These are phyloP conservation scores for Chiua sp. DNA, from an alignment of 1,284 basidiomycete species.

Conservation along the genomic window DNA sequence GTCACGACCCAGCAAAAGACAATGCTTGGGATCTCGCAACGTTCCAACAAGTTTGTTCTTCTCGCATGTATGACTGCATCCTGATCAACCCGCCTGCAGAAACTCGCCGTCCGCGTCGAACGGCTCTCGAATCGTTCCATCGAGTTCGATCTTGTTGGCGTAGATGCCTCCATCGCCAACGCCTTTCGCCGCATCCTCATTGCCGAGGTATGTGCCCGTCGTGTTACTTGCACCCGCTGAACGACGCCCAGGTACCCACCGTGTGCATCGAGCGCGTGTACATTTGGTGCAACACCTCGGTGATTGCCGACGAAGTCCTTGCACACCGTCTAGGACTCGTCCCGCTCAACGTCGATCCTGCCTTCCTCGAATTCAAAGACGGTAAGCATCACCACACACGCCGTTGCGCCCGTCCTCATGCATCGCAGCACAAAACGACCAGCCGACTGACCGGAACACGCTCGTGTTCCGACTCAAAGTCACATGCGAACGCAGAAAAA, in stretches of 20 bases:
- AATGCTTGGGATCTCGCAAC: constrained; percentile 80
- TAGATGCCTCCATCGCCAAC: constrained; percentile 97
- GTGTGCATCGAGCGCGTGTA: constrained; percentile 95
- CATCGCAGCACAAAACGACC: constrained; percentile 47
- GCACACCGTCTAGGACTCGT: constrained; percentile 91
- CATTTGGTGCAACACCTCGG: constrained; percentile 95
- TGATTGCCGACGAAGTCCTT: constrained; percentile 95
- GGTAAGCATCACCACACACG: constrained; percentile 32
- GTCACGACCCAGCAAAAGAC: constrained; percentile 84
- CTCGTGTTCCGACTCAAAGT: constrained; percentile 86
- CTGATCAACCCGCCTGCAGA: constrained; percentile 49
- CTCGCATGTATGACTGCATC: neutral
- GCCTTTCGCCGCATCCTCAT: constrained; percentile 92
- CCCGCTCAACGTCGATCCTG: constrained; percentile 89
- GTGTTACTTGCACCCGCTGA: constrained; percentile 7
- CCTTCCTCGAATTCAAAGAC: constrained; percentile 56
- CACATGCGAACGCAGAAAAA: constrained; percentile 69
- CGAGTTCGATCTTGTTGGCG: constrained; percentile 96
- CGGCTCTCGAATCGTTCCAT: constrained; percentile 82
- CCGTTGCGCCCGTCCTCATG: neutral
- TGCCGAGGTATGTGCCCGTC: constrained; percentile 74
- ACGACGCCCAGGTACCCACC: constrained; percentile 78
- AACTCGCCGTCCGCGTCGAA: constrained; percentile 75
- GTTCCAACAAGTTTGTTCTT: constrained; percentile 75
- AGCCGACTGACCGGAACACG: constrained; percentile 90